A percentile compares a stretch with the other conserved stretches of the same genome.
These are phyloP conservation scores for Fonsecaea pugnacius DNA, from an alignment of 2,329 filamentous ascomycete genomes.

Conservation along the genomic window DNA sequence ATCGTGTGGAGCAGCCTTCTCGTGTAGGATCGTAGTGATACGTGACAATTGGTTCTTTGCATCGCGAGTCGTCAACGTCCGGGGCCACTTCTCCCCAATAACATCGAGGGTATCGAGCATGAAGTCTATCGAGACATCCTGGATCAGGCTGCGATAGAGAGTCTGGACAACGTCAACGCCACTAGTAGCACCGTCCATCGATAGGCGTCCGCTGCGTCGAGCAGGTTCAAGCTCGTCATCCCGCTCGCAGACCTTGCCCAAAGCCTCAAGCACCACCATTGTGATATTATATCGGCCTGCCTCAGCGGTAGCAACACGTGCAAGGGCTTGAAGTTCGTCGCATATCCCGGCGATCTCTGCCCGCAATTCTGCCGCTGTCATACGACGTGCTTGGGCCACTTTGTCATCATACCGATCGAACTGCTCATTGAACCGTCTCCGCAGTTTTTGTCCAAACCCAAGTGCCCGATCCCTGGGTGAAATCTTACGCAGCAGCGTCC, in stretches of 20 bases:
- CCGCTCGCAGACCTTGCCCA: slow-evolving; percentile 18
- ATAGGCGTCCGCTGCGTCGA: slow-evolving; percentile 12
- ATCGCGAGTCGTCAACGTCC: not conserved
- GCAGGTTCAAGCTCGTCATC: slow-evolving; percentile 7
- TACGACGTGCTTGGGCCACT: not conserved
- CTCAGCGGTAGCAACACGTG: slow-evolving; percentile 11
- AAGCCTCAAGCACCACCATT: slow-evolving; percentile 12
- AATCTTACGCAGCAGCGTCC: slow-evolving; percentile 48
- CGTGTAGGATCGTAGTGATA: not conserved
- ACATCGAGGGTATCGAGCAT: slow-evolving; percentile 22
- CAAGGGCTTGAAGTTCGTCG: slow-evolving; percentile 12
- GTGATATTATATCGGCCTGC: slow-evolving; percentile 17
- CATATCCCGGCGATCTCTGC: slow-evolving; percentile 9
- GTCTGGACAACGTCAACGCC: slow-evolving; percentile 9
- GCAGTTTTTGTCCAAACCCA: slow-evolving; percentile 52
- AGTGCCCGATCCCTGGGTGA: slow-evolving; percentile 48
- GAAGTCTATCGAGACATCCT: slow-evolving; percentile 12
- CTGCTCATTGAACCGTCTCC: slow-evolving; percentile 44
- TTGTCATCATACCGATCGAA: slow-evolving; percentile 46
- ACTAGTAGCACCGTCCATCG: not conserved
- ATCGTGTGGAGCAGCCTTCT: slow-evolving; percentile 10
- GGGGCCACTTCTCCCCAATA: slow-evolving; percentile 17
- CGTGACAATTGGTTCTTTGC: not conserved
- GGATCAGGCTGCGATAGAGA: slow-evolving; percentile 22
- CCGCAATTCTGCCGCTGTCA: slow-evolving; percentile 1